A percentile compares a stretch with the other conserved stretches of the same genome.
phyloP scores from a whole-genome alignment of 768 basidiomycete species.

The Mycena venus region DNA sequence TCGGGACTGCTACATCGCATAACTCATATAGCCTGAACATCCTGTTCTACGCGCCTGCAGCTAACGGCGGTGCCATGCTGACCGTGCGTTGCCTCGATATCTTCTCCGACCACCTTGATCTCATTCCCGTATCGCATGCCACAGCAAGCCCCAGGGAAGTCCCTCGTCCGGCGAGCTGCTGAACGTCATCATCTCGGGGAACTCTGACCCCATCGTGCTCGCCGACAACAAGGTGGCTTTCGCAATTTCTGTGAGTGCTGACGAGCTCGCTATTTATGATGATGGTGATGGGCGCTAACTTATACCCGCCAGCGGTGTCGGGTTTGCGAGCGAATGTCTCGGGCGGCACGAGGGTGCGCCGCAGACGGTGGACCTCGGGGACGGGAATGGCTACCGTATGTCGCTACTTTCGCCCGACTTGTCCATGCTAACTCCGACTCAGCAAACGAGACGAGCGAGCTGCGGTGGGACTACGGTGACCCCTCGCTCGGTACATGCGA shows the following conservation, averaged over 20 bases:
- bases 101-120: neutral
- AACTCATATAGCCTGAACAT: too few relatives aligned
- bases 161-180: too few relatives aligned
- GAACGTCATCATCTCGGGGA: too few relatives aligned
- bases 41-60: slow-evolving; percentile 67
- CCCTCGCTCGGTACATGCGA: slow-evolving; percentile 85
- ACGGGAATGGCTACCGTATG: slow-evolving; percentile 71
- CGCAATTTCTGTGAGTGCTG: slow-evolving; percentile 81
- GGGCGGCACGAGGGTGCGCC: too few relatives aligned
- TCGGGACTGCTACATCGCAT: too few relatives aligned
- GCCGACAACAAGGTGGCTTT: slow-evolving; percentile 79
- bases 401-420: slow-evolving; percentile 23
- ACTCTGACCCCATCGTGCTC: slow-evolving; percentile 80
- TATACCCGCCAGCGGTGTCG: slow-evolving; percentile 67
- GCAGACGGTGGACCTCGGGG: too few relatives aligned
- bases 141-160: slow-evolving; percentile 69
- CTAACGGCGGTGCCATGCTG: slow-evolving; percentile 75
- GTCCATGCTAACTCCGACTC: slow-evolving; percentile 14
- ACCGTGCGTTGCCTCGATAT: slow-evolving; percentile 63
- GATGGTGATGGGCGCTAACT: too few relatives aligned
- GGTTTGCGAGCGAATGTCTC: slow-evolving; percentile 84
- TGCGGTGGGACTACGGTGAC: slow-evolving; percentile 89
- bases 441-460: slow-evolving; percentile 87
- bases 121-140: neutral
- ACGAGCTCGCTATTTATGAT: too few relatives aligned